Percentiles rank a stretch among this genome's conserved stretches.
phyloP scores from a whole-genome alignment of 805 yeast species.

The Babjeviella inositovora region DNA sequence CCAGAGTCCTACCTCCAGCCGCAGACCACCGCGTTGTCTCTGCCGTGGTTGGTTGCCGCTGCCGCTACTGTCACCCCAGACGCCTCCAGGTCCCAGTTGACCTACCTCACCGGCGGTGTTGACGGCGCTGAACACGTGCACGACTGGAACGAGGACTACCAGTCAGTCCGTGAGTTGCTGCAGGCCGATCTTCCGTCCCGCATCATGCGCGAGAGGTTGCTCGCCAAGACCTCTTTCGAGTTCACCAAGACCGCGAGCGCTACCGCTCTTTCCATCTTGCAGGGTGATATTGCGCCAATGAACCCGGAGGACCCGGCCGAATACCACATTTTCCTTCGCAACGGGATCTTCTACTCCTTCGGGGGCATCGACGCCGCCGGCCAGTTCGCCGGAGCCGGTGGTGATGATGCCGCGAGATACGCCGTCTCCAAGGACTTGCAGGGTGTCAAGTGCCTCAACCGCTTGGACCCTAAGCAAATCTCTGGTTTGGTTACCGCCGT shows the following conservation, averaged over 20 bases:
- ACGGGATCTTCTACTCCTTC: slow-evolving; percentile 76
- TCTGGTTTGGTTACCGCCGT: slow-evolving; percentile 68
- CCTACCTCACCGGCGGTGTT: slow-evolving; percentile 32
- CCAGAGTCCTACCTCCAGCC: slow-evolving; percentile 49
- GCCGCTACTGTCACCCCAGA: slow-evolving; percentile 26
- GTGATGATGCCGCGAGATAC: slow-evolving; percentile 74
- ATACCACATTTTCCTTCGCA: slow-evolving; percentile 55
- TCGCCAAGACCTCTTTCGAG: slow-evolving; percentile 57
- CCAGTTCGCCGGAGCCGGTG: slow-evolving; percentile 50
- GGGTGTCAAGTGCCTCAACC: slow-evolving; percentile 53
- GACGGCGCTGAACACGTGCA: slow-evolving; percentile 42
- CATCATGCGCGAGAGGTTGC: slow-evolving; percentile 57
- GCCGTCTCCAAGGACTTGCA: slow-evolving; percentile 66
- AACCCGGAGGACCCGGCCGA: slow-evolving; percentile 58
- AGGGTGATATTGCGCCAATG: slow-evolving; percentile 62
- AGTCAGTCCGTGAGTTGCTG: slow-evolving; percentile 63
- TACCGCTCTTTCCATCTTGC: slow-evolving; percentile 65
- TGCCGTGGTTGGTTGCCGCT: slow-evolving; percentile 63
- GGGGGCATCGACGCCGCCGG: slow-evolving; percentile 59
- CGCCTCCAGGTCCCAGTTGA: slow-evolving; percentile 41
- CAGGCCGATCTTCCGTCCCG: slow-evolving; percentile 43
- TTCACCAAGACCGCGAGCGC: slow-evolving; percentile 62
- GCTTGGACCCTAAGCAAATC: slow-evolving; percentile 45
- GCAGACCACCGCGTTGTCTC: slow-evolving; percentile 37
- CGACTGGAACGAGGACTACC: slow-evolving; percentile 90